Evolutionary conservation across 441 rosid genomes (phyloP).

Genomic region (Bocquillonia castaneifolia): DNA sequence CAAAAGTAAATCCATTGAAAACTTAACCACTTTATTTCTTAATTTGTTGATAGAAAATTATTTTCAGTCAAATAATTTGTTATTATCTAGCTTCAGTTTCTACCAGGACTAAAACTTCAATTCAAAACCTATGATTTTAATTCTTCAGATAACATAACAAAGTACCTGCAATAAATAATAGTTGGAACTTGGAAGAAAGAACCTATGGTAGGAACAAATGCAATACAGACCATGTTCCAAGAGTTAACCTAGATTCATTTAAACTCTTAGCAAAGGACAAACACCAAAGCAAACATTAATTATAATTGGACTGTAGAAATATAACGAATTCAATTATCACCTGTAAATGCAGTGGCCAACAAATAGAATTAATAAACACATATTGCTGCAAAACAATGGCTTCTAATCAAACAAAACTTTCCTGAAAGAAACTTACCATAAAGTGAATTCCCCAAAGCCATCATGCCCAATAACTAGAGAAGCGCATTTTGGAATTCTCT

Average conservation of each 20-base stretch:
- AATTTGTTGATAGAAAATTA: background rate
- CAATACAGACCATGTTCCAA: background rate
- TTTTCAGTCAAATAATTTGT: background rate
- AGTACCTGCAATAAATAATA: background rate
- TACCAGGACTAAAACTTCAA: background rate
- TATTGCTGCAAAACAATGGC: conserved; percentile 2
- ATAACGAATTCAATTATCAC: background rate
- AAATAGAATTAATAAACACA: conserved; percentile 2
- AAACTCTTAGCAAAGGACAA: background rate
- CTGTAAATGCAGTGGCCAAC: background rate
- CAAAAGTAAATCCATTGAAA: background rate
- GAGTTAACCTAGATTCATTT: background rate
- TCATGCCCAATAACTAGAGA: conserved; percentile 63
- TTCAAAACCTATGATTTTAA: background rate
- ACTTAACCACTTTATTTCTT: background rate
- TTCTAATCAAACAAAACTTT: conserved; percentile 13
- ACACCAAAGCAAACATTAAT: background rate
- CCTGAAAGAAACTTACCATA: conserved; percentile 54
- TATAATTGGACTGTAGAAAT: background rate
- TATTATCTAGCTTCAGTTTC: background rate
- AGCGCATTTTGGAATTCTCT: conserved; percentile 59
- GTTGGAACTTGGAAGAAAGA: background rate
- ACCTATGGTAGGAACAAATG: conserved; percentile 3
- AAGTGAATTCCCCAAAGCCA: conserved; percentile 68
- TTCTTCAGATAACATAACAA: background rate